phyloP scores from a whole-genome alignment of 148 eudicot species.

The Nyssa sinensis region DNA sequence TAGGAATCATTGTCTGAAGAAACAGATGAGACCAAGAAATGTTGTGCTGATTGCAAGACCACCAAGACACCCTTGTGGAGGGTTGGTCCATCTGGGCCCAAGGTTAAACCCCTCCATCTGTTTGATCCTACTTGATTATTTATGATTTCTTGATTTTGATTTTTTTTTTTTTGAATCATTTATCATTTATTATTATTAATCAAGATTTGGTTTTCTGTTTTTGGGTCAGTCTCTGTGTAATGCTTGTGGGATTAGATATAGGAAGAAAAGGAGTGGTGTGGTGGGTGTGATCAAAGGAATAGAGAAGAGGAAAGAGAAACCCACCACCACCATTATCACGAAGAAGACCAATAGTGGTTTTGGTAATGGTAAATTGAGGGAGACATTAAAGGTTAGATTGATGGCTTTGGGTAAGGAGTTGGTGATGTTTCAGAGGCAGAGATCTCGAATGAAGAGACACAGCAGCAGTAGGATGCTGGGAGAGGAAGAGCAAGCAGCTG shows the following conservation, averaged over 20 bases:
- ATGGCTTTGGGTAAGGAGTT: conserved; percentile 22
- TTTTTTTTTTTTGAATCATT: neutral
- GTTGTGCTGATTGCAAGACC: conserved; percentile 37
- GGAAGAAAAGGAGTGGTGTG: conserved; percentile 41
- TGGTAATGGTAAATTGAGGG: conserved; percentile 17
- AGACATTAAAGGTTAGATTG: conserved; percentile 27
- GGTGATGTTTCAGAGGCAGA: conserved; percentile 28
- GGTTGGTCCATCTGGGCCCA: conserved; percentile 64
- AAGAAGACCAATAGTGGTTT: neutral
- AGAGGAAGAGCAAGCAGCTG: conserved; percentile 58
- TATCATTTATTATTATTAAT: neutral
- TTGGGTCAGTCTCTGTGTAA: conserved; percentile 58
- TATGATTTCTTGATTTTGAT: neutral
- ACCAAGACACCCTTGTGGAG: conserved; percentile 67
- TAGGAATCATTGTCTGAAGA: conserved; percentile 23
- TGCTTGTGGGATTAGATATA: conserved; percentile 64
- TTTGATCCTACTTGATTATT: neutral
- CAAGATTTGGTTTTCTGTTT: neutral
- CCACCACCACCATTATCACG: neutral
- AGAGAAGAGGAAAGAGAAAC: conserved; percentile 18
- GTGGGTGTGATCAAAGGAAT: conserved; percentile 19
- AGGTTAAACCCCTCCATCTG: conserved; percentile 27
- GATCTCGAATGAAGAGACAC: conserved; percentile 27
- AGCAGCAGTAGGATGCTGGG: conserved; percentile 33
- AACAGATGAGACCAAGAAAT: conserved; percentile 33